phyloP scores from a whole-genome alignment of 2,329 filamentous ascomycete species.

The Fusarium duplospermum region DNA sequence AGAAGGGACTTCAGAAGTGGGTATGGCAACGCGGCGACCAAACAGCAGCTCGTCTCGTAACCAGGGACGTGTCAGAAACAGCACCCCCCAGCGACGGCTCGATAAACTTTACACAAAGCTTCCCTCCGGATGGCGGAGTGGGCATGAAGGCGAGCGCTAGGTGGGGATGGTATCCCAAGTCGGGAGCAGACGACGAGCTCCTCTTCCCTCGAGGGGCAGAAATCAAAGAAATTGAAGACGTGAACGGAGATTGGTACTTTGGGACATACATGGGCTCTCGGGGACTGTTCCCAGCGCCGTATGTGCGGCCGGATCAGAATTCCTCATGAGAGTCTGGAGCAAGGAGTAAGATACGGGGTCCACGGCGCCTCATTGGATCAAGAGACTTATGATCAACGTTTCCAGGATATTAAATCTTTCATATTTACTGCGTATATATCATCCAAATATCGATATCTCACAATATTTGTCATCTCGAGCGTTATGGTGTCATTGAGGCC shows the following conservation, averaged over 20 bases:
- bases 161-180: constrained; percentile 83
- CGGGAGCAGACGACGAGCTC: constrained; percentile 77
- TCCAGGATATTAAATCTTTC: not conserved
- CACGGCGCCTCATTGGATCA: not conserved
- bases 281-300: constrained; percentile 84
- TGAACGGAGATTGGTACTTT: constrained; percentile 92
- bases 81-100: constrained; percentile 50
- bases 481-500: not conserved
- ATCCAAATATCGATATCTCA: not conserved
- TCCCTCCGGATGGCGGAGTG: constrained; percentile 81
- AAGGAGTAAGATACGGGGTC: not conserved
- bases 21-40: constrained; percentile 60
- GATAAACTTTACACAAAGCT: constrained; percentile 50
- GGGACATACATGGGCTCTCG: constrained; percentile 85
- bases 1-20: constrained; percentile 60
- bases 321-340: constrained; percentile 7
- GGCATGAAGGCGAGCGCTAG: constrained; percentile 72
- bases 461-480: not conserved
- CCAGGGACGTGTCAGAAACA: constrained; percentile 61
- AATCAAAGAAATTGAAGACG: constrained; percentile 83
- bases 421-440: not conserved
- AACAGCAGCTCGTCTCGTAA: constrained; percentile 60
- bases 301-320: constrained; percentile 67
- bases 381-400: not conserved
- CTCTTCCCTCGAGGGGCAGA: constrained; percentile 86